These are phyloP conservation scores for Penicillium paxilli DNA, from an alignment of 495 filamentous ascomycete genomes.

Conservation along the genomic window DNA sequence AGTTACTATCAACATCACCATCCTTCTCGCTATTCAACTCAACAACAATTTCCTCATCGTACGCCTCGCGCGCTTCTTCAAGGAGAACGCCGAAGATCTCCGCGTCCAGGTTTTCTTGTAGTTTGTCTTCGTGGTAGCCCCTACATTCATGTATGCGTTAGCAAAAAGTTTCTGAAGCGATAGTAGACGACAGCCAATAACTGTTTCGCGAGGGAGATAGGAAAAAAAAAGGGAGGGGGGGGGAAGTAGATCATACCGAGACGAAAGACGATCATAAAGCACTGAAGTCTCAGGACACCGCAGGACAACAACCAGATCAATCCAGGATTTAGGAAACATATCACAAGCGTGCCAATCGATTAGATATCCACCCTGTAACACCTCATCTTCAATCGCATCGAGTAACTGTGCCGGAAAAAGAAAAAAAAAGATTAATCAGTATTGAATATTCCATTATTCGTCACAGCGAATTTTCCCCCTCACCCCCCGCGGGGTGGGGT, in stretches of 20 bases:
- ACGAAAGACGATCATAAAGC: constrained; percentile 81
- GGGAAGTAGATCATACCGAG: constrained; percentile 50
- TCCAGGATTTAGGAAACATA: constrained; percentile 88
- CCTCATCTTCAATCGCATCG: constrained; percentile 83
- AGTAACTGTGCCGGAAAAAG: constrained; percentile 62
- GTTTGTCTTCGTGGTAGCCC: constrained; percentile 77
- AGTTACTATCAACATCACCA: constrained; percentile 83
- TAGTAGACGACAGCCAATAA: too few relatives aligned
- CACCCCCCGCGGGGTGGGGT: constrained; percentile 3
- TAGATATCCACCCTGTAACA: constrained; percentile 78
- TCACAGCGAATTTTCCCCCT: neutral
- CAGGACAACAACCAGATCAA: constrained; percentile 93
- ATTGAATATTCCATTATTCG: neutral
- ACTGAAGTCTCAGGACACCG: constrained; percentile 69
- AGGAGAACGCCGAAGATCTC: constrained; percentile 97
- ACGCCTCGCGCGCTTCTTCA: constrained; percentile 86
- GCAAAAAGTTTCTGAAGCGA: too few relatives aligned
- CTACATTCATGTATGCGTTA: constrained; percentile 34
- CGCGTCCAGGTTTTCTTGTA: constrained; percentile 94
- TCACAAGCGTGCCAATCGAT: constrained; percentile 99
- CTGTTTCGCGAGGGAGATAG: neutral
- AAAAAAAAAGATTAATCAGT: neutral
- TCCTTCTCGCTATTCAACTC: constrained; percentile 80
- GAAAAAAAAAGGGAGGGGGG: neutral
- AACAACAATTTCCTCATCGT: constrained; percentile 85